Base-by-base conservation (phyloP, 768 basidiomycete species). In the Suillus subaureus region DNA sequence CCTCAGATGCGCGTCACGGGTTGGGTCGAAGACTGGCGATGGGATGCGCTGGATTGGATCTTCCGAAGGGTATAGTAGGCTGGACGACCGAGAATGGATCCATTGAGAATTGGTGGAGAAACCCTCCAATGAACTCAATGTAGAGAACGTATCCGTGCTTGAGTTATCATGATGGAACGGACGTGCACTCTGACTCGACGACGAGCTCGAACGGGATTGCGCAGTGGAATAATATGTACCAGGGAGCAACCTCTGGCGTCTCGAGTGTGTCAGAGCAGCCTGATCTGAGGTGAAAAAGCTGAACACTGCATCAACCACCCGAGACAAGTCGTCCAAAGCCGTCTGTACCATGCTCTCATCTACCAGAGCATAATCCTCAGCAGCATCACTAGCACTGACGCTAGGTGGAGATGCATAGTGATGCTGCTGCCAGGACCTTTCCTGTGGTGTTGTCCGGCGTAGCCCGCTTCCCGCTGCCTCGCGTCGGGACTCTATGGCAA, bases 51-150 rank as follows among this genome's bases (percentile, higher is more conserved):
- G 70, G 33, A 71, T 64, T 0, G 66, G 70, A 61, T 75, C 76
- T 58, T 68, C 75, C 37, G 70, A 69, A 11, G 62, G 71, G 23
- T 74, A 61, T 15, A 63, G 67, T 5, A 73, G 74, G 39, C 64
- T 72, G 12, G 61, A 72, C 61, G 67, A 65, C 57, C 69, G 74
- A 23, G 70, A 71, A 6, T 66, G 21, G 40, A 63, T 72, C 74
- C 70, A 79, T 78, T 78, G 77, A 68, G 69, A 79, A 42, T 74
- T 78, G 16, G 76, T 76, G 26, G 72, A 75, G 5, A 75, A 79
- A 0, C 70, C 75, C 1, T 79, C 78, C 2, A 87, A 68, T 4
- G 86, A 84, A 65, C 86, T 87, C 51, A 86, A 55, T 0, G 83
- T 85, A 7, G 85, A 81, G 64, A 83, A 81, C 1, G 79, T 79